Base-by-base conservation (phyloP, 129 eudicot species). In the Apium graveolens region DNA sequence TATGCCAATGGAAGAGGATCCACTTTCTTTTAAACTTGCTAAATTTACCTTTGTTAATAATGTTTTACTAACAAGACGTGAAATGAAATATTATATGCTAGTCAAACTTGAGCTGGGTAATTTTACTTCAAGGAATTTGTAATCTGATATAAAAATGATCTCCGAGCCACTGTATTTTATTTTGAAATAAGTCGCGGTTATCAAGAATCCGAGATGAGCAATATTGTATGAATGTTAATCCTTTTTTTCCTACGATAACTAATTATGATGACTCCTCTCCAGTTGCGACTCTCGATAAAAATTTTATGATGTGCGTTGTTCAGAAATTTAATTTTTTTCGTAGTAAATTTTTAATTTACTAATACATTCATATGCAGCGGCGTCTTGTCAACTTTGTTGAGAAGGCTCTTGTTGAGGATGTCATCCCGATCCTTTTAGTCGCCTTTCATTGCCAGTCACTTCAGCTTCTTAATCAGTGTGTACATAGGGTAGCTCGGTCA, bases 371-470 rank as follows among this genome's bases (percentile, higher is more conserved):
- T 76, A 48, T 86, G 88, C 83, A 89, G 95, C 86, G 92, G 45
- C 91, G 90, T 62, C 97, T 92, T 81, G 82, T 86, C 27, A 86
- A 88, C 78, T 88, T 87, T 81, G 86, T 92, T 11, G 89, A 85
- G 55, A 92, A 88, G 80, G 95, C 95, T 44, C 81, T 86, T 45
- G 88, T 84, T 11, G 95, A 89, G 78, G 97, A 92, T 71, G 88
- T 92, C 34, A 89, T 92, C 51, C 95, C 90, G 35, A 89, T 92
- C 51, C 83, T 89, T 35, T 27, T 78, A 76, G 97, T 85, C 21
- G 97, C 92, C 45, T 87, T 74, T 57, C 90, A 83, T 68, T 92
- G 89, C 38, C 80, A 86, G 51, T 80, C 88, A 70, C 74, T 73
- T 38, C 83, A 79, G 73, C 83, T 92, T 62, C 86, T 85, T 41